Evolutionary conservation across 73 alveolate species (phyloP).

Genomic region (Stentor coeruleus): DNA sequence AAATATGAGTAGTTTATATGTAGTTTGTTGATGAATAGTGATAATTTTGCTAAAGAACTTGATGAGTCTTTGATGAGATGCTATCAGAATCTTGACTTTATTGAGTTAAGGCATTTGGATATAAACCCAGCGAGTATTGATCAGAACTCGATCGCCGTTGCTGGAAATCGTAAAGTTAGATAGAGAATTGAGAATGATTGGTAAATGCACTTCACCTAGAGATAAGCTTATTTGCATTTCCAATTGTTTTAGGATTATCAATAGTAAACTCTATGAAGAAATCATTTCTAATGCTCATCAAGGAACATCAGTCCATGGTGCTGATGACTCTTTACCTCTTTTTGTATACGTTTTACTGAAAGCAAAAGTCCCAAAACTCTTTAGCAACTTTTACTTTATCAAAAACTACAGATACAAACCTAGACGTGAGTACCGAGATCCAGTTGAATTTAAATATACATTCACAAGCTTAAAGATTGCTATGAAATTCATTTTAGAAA

Average conservation of each 20-base stretch:
- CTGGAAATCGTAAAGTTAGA: neutral
- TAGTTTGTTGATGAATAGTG: neutral
- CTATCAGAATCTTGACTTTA: neutral
- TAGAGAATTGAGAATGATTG: slow-evolving; percentile 11
- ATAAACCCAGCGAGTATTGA: neutral
- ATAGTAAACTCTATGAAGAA: slow-evolving; percentile 5
- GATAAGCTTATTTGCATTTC: slow-evolving; percentile 24
- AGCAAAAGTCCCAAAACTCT: slow-evolving; percentile 5
- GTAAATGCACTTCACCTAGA: slow-evolving; percentile 23
- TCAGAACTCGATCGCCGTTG: neutral
- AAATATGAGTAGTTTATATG: neutral
- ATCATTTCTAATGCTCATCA: neutral
- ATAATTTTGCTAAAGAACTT: neutral
- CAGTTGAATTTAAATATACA: slow-evolving; percentile 20
- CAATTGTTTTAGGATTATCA: slow-evolving; percentile 25
- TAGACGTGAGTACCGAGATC: slow-evolving; percentile 7
- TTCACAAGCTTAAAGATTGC: slow-evolving; percentile 25
- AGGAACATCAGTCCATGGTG: slow-evolving; percentile 27
- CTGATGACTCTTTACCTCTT: slow-evolving; percentile 28
- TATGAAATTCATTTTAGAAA: neutral
- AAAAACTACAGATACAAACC: slow-evolving; percentile 4
- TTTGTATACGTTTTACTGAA: slow-evolving; percentile 18
- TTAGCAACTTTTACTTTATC: slow-evolving; percentile 14
- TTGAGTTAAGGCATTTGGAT: neutral
- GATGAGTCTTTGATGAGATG: neutral